phyloP scores from a whole-genome alignment of 2,329 filamentous ascomycete species.

The Cladorrhinum sp. region DNA sequence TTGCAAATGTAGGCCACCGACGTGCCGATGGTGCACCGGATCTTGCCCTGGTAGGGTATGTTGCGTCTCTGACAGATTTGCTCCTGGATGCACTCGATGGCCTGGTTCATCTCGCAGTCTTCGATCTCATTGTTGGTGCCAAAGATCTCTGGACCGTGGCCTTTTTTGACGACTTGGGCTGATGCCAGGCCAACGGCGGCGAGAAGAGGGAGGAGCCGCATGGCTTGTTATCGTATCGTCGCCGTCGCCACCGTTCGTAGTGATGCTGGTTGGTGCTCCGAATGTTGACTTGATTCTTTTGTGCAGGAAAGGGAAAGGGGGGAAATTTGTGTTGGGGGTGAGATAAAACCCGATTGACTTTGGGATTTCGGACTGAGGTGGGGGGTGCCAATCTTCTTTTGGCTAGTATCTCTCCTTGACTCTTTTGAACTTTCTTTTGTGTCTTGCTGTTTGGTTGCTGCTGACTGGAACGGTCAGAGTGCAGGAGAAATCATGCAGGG shows the following conservation, averaged over 20 bases:
- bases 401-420: no score
- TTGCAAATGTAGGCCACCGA: constrained; percentile 19
- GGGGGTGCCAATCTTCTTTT: no score
- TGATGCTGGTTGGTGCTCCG: no score
- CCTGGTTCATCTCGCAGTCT: constrained; percentile 18
- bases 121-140: constrained; percentile 15
- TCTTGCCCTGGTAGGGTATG: constrained; percentile 11
- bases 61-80: constrained; percentile 11
- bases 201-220: constrained; percentile 5
- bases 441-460: background rate
- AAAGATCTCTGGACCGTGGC: constrained; percentile 13
- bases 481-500: background rate
- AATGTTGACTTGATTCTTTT: no score
- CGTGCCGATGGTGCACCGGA: constrained; percentile 17
- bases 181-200: background rate
- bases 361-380: no score
- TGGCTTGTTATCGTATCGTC: background rate
- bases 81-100: constrained; percentile 17
- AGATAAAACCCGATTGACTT: no score
- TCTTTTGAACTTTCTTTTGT: background rate
- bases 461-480: background rate
- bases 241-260: no score
- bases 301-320: background rate
- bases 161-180: background rate
- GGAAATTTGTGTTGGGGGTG: background rate